These are phyloP conservation scores for Tolypocladium nubicola DNA, from an alignment of 2,329 filamentous ascomycete genomes.

Conservation along the genomic window DNA sequence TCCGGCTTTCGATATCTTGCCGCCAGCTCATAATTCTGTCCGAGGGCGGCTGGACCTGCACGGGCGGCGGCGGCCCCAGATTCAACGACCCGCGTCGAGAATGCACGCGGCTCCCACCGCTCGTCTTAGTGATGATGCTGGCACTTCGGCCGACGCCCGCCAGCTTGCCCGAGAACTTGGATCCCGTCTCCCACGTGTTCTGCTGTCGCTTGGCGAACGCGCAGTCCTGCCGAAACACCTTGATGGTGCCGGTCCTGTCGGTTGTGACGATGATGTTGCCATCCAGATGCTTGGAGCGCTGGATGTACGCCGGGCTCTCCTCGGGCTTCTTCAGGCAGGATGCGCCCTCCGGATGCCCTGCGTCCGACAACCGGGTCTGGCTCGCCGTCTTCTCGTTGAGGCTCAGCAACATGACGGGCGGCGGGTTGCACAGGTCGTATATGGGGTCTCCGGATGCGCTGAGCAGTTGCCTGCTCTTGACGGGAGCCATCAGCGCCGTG, in stretches of 20 bases:
- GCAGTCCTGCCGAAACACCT: slow-evolving; percentile 92
- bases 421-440: slow-evolving; percentile 95
- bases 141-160: slow-evolving; percentile 46
- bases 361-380: slow-evolving; percentile 27
- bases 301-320: slow-evolving; percentile 66
- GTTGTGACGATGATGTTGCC: slow-evolving; percentile 91
- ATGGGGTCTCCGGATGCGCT: slow-evolving; percentile 79
- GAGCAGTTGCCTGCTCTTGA: slow-evolving; percentile 65
- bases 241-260: slow-evolving; percentile 80
- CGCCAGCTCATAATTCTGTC: slow-evolving; percentile 88
- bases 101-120: slow-evolving; percentile 33
- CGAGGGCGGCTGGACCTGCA: slow-evolving; percentile 27
- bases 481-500: slow-evolving; percentile 76
- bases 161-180: slow-evolving; percentile 62
- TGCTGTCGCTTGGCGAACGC: slow-evolving; percentile 68
- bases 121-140: slow-evolving; percentile 45
- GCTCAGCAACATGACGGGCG: slow-evolving; percentile 72
- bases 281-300: slow-evolving; percentile 62
- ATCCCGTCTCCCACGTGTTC: slow-evolving; percentile 69
- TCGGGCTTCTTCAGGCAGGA: slow-evolving; percentile 37
- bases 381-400: slow-evolving; percentile 49
- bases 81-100: slow-evolving; percentile 46
- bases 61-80: slow-evolving; percentile 14
- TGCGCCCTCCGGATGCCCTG: slow-evolving; percentile 20
- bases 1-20: slow-evolving; percentile 46